Base-by-base conservation (phyloP, 2,329 filamentous ascomycete genomes). In the Trichoderma sp. region DNA sequence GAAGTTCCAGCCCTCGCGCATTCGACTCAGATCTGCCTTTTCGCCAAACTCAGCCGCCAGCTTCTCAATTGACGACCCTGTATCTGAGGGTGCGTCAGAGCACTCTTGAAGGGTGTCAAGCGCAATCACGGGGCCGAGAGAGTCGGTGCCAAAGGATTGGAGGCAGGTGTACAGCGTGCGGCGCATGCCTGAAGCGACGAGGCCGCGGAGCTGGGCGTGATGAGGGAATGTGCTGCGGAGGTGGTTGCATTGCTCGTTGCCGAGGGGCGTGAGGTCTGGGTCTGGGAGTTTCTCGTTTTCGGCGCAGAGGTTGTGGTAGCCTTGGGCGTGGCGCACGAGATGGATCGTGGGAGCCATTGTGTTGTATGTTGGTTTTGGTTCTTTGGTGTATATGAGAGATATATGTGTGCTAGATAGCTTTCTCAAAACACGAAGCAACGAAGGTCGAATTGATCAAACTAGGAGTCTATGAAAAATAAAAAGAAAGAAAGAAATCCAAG, bases 31-130 rank as follows among this genome's bases (percentile, higher is more conserved):
- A 80, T 97, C 92, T 1, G 94, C 90, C 5, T 78, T 76, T 81
- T 83, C 66, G 81, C 85, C 85, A 72, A 94, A 93, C 78, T 93
- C 89, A 20, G 83, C 83, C 32, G 81, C 80, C 34, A 97, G 82
- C 66, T 84, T 84, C 0, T 81, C 81, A 3, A 84, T 81, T 2
- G 86, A 81, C 43, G 87, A 90, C 2, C 95, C 95, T 1, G 88
- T 91, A 78, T 97, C 94, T 80, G 93, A 95, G 1, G 92, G 91
- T 34, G 91, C 83, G 67, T 90, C 86, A 5, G 89, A 91, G 0
- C 93, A 90, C 81, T 97, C 95, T 81, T 97, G 95, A 5, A 93
- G 83, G 73, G 92, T 89, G 0, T 93, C 93, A 13, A 96, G 82
- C 1, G 91, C 90, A 30, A 92, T 81, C 66, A 97, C 86, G 70